Conservation (phyloP, 1,139 yeast species). For the Geotrichum australiense region DNA sequence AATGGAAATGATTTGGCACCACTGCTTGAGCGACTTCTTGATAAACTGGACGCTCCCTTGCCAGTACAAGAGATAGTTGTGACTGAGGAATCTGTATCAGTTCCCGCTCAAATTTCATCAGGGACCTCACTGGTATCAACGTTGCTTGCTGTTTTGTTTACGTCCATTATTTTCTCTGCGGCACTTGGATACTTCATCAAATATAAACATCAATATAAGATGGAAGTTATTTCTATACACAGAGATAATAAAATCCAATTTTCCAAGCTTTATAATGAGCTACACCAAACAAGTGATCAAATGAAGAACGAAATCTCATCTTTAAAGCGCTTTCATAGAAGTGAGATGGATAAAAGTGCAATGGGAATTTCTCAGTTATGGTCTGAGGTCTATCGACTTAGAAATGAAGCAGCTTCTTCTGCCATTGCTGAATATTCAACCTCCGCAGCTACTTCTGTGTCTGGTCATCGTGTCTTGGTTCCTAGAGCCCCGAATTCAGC, state of each 20-base stretch:
- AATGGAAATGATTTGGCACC: too few species aligned
- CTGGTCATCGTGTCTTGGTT: constrained; percentile 1
- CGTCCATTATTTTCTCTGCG: not conserved
- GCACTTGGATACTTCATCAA: not conserved
- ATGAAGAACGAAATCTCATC: not conserved
- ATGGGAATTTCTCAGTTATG: constrained; percentile 13
- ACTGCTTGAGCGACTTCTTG: too few species aligned
- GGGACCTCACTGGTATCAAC: not conserved
- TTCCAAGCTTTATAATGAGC: not conserved
- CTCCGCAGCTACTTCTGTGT: not conserved
- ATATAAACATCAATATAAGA: not conserved
- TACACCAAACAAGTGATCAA: constrained; percentile 1
- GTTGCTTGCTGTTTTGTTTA: not conserved
- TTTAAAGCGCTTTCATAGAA: constrained; percentile 4
- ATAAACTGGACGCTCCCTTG: too few species aligned
- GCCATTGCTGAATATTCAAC: constrained; percentile 12
- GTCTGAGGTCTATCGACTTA: constrained; percentile 12
- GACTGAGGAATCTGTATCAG: too few species aligned
- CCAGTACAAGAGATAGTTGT: too few species aligned
- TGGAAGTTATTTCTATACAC: constrained; percentile 1
- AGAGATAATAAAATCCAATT: constrained; percentile 3
- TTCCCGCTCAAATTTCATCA: not conserved
- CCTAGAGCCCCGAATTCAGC: constrained; percentile 3
- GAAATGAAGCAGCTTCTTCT: constrained; percentile 4
- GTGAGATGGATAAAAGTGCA: constrained; percentile 12